Evolutionary conservation across 1,139 yeast genomes (phyloP), one percentile per base, ranked within the genome.

Genomic region (Zygosaccharomyces pseudobailii): DNA sequence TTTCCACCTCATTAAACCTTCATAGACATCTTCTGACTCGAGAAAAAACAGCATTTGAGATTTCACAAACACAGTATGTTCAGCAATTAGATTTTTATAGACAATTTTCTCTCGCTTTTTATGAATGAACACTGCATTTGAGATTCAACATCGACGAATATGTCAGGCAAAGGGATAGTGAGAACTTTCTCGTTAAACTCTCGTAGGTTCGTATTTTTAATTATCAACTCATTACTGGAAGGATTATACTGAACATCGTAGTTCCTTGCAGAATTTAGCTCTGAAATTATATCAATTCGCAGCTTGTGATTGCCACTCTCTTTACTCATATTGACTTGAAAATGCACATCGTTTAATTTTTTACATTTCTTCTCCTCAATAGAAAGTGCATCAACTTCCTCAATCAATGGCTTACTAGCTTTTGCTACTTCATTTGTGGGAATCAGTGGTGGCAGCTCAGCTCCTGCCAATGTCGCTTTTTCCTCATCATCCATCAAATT

Each of bases 1-100:
- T 88, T 90, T 63, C 92, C 89, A 42, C 82, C 87, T 17, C 70
- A 67, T 47, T 30, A 30, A 19, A 30, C 3, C 5, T 30, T 30
- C 28, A 62, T 50, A 25, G 52, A 42, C 27, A 62, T 38, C 41
- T 17, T 56, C 52, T 45, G 45, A 33, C 51, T 49, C 5, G 55
- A 48, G 47, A 59, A 63, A 25, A 56, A 52, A n/a, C 35, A 53
- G 46, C 23, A 54, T 36, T 4, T 50, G 30, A 4, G 39, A 25
- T 10, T 49, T 43, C 7, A 36, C 33, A 3, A 47, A 13, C 17
- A 13, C 17, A 13, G 17, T 13, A 13, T 13, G 17, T 13, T 13
- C 17, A 13, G 17, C 17, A 13, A 13, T 13, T 30, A 30, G 33
- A 30, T 30, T 30, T 30, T 30, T 31, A 62, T 50, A 25, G 52